Conservation (phyloP, 805 yeast species). For the Metschnikowia reukaufii region DNA sequence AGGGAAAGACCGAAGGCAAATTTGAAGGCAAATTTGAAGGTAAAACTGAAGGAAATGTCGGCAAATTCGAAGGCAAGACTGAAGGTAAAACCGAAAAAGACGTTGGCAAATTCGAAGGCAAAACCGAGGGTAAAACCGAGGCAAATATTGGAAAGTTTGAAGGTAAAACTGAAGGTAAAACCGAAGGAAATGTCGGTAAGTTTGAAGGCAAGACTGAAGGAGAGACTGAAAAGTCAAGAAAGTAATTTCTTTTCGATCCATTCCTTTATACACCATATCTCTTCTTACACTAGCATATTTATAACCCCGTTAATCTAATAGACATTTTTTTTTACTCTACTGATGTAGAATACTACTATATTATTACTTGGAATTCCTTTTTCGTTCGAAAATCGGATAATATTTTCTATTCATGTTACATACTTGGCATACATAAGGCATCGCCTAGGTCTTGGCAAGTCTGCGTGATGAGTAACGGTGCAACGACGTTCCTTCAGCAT, state of each 20-base stretch:
- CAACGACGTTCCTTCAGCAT: background rate
- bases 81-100: slow-evolving; percentile 19
- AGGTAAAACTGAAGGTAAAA: slow-evolving; percentile 13
- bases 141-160: slow-evolving; percentile 13
- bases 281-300: too few species aligned
- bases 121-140: slow-evolving; percentile 5
- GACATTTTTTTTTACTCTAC: too few species aligned
- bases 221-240: slow-evolving; percentile 5
- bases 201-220: slow-evolving; percentile 13
- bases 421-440: background rate
- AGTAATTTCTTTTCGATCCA: background rate
- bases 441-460: too few species aligned
- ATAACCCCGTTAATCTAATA: too few species aligned
- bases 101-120: slow-evolving; percentile 12
- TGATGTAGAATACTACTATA: too few species aligned
- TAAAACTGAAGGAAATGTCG: slow-evolving; percentile 12
- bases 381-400: too few species aligned
- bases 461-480: background rate
- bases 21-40: slow-evolving; percentile 10
- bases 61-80: slow-evolving; percentile 8
- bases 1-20: slow-evolving; percentile 16
- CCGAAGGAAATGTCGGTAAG: slow-evolving; percentile 5
- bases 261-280: background rate
- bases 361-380: too few species aligned
- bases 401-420: too few species aligned